These are phyloP conservation scores for Pythium dissotocum DNA, from an alignment of 352 stramenopile genomes.

Conservation along the genomic window DNA sequence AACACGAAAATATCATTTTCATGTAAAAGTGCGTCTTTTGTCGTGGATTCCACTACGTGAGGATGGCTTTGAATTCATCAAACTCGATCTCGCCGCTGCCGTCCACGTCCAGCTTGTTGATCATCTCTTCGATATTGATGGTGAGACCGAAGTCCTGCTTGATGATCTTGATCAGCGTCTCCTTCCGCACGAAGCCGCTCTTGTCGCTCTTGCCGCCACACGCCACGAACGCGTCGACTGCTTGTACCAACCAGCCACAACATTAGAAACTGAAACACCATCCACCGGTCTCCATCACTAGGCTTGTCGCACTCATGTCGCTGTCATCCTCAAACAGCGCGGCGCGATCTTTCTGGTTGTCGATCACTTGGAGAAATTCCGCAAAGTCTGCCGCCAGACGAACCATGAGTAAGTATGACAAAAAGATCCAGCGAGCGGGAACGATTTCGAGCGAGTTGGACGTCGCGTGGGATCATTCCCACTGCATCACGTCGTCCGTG, in stretches of 20 bases:
- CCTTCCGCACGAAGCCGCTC: slow-evolving; percentile 88
- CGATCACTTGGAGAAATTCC: slow-evolving; percentile 98
- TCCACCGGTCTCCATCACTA: too few species aligned
- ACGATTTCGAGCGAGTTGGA: neutral
- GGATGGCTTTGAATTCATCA: slow-evolving; percentile 94
- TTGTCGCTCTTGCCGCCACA: slow-evolving; percentile 95
- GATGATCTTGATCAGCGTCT: slow-evolving; percentile 94
- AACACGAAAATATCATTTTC: neutral
- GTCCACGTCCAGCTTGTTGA: slow-evolving; percentile 96
- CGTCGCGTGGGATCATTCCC: neutral
- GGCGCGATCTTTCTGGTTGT: slow-evolving; percentile 96
- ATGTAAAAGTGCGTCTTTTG: neutral
- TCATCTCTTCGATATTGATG: slow-evolving; percentile 98
- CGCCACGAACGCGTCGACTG: slow-evolving; percentile 96
- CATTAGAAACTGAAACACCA: too few species aligned
- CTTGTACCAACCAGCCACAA: too few species aligned
- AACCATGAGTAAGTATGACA: neutral
- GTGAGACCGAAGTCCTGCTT: slow-evolving; percentile 95
- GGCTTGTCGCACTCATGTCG: slow-evolving; percentile 87
- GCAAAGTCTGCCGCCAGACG: slow-evolving; percentile 89
- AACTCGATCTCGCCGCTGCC: slow-evolving; percentile 96
- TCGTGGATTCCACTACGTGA: slow-evolving; percentile 43
- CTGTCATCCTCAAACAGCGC: slow-evolving; percentile 96
- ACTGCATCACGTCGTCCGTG: neutral
- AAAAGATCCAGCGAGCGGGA: neutral